A percentile compares a stretch with the other conserved stretches of the same genome.
phyloP scores from a whole-genome alignment of 495 filamentous ascomycete genomes.

The Trichoderma asperelloides region DNA sequence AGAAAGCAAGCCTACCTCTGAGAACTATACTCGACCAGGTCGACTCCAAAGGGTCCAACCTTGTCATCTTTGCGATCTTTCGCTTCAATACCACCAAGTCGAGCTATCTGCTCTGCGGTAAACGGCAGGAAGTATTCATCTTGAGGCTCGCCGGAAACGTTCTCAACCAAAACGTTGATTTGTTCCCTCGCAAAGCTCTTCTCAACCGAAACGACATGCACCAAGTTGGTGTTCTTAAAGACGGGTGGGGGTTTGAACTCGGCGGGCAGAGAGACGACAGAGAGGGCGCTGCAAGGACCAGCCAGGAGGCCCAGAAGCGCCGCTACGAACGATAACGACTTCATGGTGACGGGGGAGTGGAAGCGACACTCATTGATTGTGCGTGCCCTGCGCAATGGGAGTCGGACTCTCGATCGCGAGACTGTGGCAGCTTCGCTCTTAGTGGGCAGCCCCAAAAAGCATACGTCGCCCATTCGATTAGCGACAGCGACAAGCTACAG shows the following conservation, averaged over 20 bases:
- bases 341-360: slow-evolving; percentile 38
- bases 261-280: slow-evolving; percentile 42
- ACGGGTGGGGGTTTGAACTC: slow-evolving; percentile 80
- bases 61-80: slow-evolving; percentile 75
- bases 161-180: slow-evolving; percentile 91
- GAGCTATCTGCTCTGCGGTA: slow-evolving; percentile 59
- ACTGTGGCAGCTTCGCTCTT: slow-evolving; percentile 6
- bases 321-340: slow-evolving; percentile 41
- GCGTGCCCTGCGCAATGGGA: slow-evolving; percentile 14
- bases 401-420: slow-evolving; percentile 3
- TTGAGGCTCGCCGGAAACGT: slow-evolving; percentile 63
- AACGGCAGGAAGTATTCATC: slow-evolving; percentile 85
- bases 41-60: slow-evolving; percentile 56
- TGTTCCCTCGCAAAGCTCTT: slow-evolving; percentile 83
- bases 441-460: not conserved
- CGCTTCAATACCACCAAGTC: slow-evolving; percentile 79
- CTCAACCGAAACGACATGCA: slow-evolving; percentile 84
- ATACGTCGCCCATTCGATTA: slow-evolving; percentile 9
- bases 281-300: slow-evolving; percentile 27
- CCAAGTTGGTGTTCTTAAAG: slow-evolving; percentile 84
- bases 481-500: slow-evolving; percentile 1
- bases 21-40: slow-evolving; percentile 54
- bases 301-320: slow-evolving; percentile 40
- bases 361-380: slow-evolving; percentile 31
- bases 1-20: slow-evolving; percentile 42